phyloP scores from a whole-genome alignment of 148 eudicot genomes.

The Oxyria digyna region DNA sequence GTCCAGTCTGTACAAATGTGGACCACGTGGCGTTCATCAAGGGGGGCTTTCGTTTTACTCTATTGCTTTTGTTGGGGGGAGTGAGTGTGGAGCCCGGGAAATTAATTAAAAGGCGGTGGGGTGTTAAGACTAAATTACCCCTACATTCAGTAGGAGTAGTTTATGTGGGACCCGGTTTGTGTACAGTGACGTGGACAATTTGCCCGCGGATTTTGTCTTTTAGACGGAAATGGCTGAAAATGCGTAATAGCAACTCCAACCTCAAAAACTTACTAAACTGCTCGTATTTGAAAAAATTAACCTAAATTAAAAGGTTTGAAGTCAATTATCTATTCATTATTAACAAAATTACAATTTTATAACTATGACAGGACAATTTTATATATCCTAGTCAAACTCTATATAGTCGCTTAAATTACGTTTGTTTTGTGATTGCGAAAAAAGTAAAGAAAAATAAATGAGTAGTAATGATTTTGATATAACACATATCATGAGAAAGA shows the following conservation, averaged over 20 bases:
- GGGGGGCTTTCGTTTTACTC: neutral
- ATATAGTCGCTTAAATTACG: too few relatives aligned
- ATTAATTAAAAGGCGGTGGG: constrained; percentile 7
- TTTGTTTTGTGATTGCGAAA: too few relatives aligned
- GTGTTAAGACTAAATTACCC: neutral
- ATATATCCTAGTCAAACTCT: too few relatives aligned
- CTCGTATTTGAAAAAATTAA: too few relatives aligned
- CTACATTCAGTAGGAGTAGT: neutral
- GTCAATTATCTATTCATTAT: too few relatives aligned
- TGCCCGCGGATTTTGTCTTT: constrained; percentile 8
- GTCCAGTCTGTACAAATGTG: neutral
- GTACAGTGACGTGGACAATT: constrained; percentile 1
- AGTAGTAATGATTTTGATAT: too few relatives aligned
- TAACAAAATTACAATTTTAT: too few relatives aligned
- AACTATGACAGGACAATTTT: too few relatives aligned
- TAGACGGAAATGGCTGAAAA: neutral
- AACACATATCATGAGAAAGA: too few relatives aligned
- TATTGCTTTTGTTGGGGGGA: neutral
- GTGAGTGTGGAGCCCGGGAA: constrained; percentile 5
- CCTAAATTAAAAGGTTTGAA: too few relatives aligned
- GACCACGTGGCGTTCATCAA: neutral
- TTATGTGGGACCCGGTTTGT: constrained; percentile 1
- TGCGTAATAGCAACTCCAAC: neutral
- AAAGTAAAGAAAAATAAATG: too few relatives aligned
- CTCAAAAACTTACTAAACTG: too few relatives aligned